These are phyloP conservation scores for Aurifilum marmelostoma DNA, from an alignment of 2,329 filamentous ascomycete species.

Conservation along the genomic window DNA sequence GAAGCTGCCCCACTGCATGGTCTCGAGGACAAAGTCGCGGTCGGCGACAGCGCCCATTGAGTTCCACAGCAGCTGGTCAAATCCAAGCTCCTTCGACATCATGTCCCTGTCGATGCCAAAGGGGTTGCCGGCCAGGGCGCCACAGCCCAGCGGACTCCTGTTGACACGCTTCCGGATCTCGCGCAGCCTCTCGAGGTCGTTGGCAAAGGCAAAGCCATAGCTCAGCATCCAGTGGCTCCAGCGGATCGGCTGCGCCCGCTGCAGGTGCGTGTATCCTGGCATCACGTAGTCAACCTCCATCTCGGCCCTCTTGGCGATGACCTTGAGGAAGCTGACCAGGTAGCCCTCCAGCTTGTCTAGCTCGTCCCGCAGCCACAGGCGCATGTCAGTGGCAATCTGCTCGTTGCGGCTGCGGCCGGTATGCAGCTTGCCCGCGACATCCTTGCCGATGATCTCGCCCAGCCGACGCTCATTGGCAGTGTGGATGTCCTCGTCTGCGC, in stretches of 20 bases:
- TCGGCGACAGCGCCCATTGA: conserved; percentile 76
- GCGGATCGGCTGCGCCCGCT: conserved; percentile 77
- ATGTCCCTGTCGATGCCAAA: conserved; percentile 80
- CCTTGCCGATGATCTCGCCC: conserved; percentile 84
- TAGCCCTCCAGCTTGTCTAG: conserved; percentile 70
- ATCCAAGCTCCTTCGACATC: conserved; percentile 80
- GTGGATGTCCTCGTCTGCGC: conserved; percentile 64
- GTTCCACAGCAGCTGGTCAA: conserved; percentile 75
- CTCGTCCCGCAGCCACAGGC: conserved; percentile 81
- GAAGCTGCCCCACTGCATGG: conserved; percentile 77
- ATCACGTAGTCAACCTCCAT: conserved; percentile 76
- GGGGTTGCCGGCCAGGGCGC: conserved; percentile 79
- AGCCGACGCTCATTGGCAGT: conserved; percentile 73
- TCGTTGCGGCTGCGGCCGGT: conserved; percentile 88
- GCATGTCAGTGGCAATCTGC: conserved; percentile 88
- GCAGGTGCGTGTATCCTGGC: conserved; percentile 87
- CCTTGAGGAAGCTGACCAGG: conserved; percentile 70
- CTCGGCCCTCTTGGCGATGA: conserved; percentile 71
- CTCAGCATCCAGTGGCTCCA: conserved; percentile 84
- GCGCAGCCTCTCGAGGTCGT: conserved; percentile 76
- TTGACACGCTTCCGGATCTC: conserved; percentile 78
- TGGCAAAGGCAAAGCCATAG: conserved; percentile 71
- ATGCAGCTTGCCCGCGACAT: conserved; percentile 85
- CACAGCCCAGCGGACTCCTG: conserved; percentile 69
- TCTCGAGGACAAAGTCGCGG: conserved; percentile 82